These are phyloP conservation scores for Barbarea vulgaris DNA, from an alignment of 345 rosid genomes.

Conservation along the genomic window DNA sequence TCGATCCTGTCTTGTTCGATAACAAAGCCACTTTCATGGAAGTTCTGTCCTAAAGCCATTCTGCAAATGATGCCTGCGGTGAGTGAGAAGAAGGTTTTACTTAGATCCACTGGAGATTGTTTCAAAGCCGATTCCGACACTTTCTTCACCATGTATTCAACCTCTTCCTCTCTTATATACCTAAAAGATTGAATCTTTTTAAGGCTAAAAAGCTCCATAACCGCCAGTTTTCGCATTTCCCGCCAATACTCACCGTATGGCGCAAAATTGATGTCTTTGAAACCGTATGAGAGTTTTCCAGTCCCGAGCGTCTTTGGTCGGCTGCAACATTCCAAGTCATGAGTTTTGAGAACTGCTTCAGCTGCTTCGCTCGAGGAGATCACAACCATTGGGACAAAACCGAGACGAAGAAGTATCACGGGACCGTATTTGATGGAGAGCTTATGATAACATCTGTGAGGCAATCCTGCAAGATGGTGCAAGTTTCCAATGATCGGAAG, in stretches of 20 bases:
- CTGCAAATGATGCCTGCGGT: slow-evolving; percentile 45
- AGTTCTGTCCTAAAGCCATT: slow-evolving; percentile 49
- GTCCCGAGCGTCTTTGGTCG: slow-evolving; percentile 44
- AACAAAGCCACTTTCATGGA: slow-evolving; percentile 32
- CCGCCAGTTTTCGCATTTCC: slow-evolving; percentile 47
- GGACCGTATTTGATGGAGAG: slow-evolving; percentile 57
- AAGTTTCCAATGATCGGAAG: slow-evolving; percentile 66
- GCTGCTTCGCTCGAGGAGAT: slow-evolving; percentile 55
- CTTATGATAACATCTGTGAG: slow-evolving; percentile 39
- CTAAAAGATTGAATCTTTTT: slow-evolving; percentile 42
- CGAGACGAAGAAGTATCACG: slow-evolving; percentile 46
- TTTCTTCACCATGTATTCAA: slow-evolving; percentile 34
- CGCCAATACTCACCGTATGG: slow-evolving; percentile 51
- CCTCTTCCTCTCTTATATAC: slow-evolving; percentile 48
- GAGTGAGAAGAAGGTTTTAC: slow-evolving; percentile 35
- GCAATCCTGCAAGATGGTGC: slow-evolving; percentile 38
- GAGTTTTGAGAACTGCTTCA: slow-evolving; percentile 45
- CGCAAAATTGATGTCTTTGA: slow-evolving; percentile 46
- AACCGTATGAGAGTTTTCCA: slow-evolving; percentile 47
- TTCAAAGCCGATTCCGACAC: slow-evolving; percentile 25
- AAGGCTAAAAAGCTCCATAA: slow-evolving; percentile 43
- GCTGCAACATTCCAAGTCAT: slow-evolving; percentile 50
- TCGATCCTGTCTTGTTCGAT: slow-evolving; percentile 35
- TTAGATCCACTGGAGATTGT: slow-evolving; percentile 34
- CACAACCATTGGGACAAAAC: slow-evolving; percentile 38